Base-by-base conservation (phyloP, 2,329 filamentous ascomycete genomes). In the Verticillium longisporum region DNA sequence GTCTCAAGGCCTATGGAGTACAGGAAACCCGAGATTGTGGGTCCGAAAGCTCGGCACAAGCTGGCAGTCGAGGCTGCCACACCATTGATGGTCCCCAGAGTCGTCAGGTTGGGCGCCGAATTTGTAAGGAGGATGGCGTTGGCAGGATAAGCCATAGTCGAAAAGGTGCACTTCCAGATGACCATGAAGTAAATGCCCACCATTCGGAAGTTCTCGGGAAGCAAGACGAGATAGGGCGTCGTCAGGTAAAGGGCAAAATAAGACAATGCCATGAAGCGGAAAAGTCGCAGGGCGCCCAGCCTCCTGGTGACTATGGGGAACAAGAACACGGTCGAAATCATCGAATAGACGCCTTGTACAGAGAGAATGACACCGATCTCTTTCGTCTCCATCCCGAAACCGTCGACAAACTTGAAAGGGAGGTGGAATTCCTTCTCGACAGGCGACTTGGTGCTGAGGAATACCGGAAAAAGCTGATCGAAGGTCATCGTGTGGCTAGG, bases 401-500 rank as follows among this genome's bases (percentile, higher is more conserved):
- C 94, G 62, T 91, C 91, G 3, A 87, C 87, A 68, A 99, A 98
- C 68, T 90, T 89, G 80, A 99, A 95, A 0, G 94, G 94, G 1
- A 97, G 82, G 71, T 69, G 81, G 3, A 58, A 56, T 9, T 65
- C 62, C 58, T 55, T 56, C 72, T 78, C 67, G 15, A 75, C 73
- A 1, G 80, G 81, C 10, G 77, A 73, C 15, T 76, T 75, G 55
- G 91, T 91, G 73, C 90, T 94, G 70, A 99, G 85, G 67, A 99
- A 92, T 1, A 97, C 90, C 11, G 95, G 94, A 68, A 98, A 88
- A 57, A 98, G 83, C 70, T 97, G 91, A 75, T 99, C 95, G 68
- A 96, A 95, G 0, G 93, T 96, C 76, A 99, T 97, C 13, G 94
- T 97, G 77, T 98, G 94, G 78, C 93, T 97, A 69, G 50, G 36